A percentile compares a stretch with the other conserved stretches of the same genome.
These are phyloP conservation scores for Penicillium sp. DNA, from an alignment of 2,329 filamentous ascomycete genomes.

Conservation along the genomic window DNA sequence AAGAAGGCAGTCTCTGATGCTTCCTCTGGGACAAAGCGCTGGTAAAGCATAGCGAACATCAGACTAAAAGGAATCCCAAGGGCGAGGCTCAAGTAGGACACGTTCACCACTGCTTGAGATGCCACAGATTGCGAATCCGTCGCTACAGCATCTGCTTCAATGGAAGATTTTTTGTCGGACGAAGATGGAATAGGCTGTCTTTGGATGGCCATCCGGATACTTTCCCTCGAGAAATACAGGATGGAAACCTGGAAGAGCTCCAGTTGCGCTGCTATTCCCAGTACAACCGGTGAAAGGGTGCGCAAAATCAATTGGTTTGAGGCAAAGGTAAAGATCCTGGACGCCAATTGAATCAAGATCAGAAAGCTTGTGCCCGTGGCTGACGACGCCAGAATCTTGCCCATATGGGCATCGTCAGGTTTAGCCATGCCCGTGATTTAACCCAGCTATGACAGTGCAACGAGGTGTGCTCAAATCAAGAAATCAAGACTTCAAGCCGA, in stretches of 20 bases:
- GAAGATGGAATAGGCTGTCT: slow-evolving; percentile 57
- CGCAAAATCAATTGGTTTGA: slow-evolving; percentile 90
- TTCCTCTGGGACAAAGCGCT: slow-evolving; percentile 52
- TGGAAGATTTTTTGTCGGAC: slow-evolving; percentile 12
- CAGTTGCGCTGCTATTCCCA: slow-evolving; percentile 84
- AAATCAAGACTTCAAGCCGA: background rate
- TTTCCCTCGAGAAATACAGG: slow-evolving; percentile 93
- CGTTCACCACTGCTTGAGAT: slow-evolving; percentile 76
- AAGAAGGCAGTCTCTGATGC: slow-evolving; percentile 63
- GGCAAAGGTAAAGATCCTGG: slow-evolving; percentile 83
- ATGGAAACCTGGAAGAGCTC: slow-evolving; percentile 90
- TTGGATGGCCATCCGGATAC: slow-evolving; percentile 85
- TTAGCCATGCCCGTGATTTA: slow-evolving; percentile 15
- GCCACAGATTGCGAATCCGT: slow-evolving; percentile 30
- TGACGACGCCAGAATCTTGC: slow-evolving; percentile 29
- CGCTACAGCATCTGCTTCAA: slow-evolving; percentile 10
- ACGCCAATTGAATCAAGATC: slow-evolving; percentile 81
- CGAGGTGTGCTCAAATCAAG: background rate
- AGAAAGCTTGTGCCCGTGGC: slow-evolving; percentile 78
- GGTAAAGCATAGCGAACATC: slow-evolving; percentile 66
- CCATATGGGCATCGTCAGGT: slow-evolving; percentile 17
- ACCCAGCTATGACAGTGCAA: background rate
- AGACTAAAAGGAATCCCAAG: slow-evolving; percentile 66
- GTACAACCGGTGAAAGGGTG: slow-evolving; percentile 76
- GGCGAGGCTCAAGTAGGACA: slow-evolving; percentile 74